Base-by-base conservation (phyloP, 352 stramenopile species). In the Phytophthora chlamydospora region DNA sequence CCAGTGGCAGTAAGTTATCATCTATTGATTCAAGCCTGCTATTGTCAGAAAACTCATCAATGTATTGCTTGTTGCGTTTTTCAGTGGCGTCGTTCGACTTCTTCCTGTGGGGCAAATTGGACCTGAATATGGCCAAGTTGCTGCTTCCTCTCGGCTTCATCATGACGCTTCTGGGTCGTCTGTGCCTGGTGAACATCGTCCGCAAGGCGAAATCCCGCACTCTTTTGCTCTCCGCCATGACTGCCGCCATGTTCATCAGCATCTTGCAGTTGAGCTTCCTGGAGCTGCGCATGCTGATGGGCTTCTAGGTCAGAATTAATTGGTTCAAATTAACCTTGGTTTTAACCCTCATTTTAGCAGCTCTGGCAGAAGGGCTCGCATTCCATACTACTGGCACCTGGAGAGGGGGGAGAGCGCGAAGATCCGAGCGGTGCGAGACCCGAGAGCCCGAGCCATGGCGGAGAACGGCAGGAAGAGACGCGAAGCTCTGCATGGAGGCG, bases 381-480 rank as follows among this genome's bases (percentile, higher is more conserved):
- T 59, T 60, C 53, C 46, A 59, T 48, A 31, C 31, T 42, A 53
- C 33, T 40, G 31, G 45, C 38, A 57, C 51, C 14, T 6, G 19
- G 53, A 40, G 33, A 56, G 36, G 19, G 49, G 49, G 53, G 57
- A 24, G 45, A 54, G 42, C 56, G 42, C 56, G 60, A 75, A 67
- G 54, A 71, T 71, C 49, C 44, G 45, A 71, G 62, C 54, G 43
- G 45, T 13, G 45, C 17, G 44, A 49, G 16, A 51, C 12, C 19
- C 39, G 51, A 51, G 9, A 44, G 33, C 10, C 21, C 46, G 24
- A 57, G 39, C 14, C 13, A 80, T 75, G 58, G 68, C 62, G 27
- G 72, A 70, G 41, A 78, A 80, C 40, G 68, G 68, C 47, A 73
- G 52, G 38, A 87, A 87, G 60, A 69, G 75, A 9, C 75, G 75